These are phyloP conservation scores for Tricholoma bakamatsutake DNA, from an alignment of 768 basidiomycete species.

Conservation along the genomic window DNA sequence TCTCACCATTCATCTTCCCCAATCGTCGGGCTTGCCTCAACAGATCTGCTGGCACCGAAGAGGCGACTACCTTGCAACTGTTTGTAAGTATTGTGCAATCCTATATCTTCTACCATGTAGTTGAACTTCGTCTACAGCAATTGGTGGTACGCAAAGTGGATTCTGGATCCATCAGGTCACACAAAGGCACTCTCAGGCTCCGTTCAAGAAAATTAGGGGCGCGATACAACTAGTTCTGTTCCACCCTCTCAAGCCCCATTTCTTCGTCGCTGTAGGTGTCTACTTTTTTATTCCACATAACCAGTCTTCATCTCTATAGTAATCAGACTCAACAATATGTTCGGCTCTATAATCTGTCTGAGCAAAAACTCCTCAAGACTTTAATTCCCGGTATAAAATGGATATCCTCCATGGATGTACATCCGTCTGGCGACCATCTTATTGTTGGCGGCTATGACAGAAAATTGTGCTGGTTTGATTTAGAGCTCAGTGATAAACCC, in stretches of 20 bases:
- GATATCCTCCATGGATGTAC: slow-evolving; percentile 97
- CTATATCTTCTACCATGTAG: slow-evolving; percentile 3
- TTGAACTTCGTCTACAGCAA: slow-evolving; percentile 34
- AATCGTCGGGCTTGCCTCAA: slow-evolving; percentile 63
- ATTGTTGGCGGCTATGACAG: slow-evolving; percentile 98
- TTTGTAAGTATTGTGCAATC: slow-evolving; percentile 57
- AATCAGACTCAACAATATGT: slow-evolving; percentile 92
- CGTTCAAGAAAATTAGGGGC: slow-evolving; percentile 95
- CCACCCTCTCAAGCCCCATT: slow-evolving; percentile 91
- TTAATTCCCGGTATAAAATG: slow-evolving; percentile 90
- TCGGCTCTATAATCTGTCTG: slow-evolving; percentile 89
- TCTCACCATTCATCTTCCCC: slow-evolving; percentile 56
- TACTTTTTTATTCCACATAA: slow-evolving; percentile 1
- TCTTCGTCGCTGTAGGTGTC: slow-evolving; percentile 88
- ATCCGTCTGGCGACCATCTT: slow-evolving; percentile 92
- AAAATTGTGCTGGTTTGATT: slow-evolving; percentile 98
- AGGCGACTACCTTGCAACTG: slow-evolving; percentile 94
- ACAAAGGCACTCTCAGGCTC: slow-evolving; percentile 92
- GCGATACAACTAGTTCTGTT: slow-evolving; percentile 86
- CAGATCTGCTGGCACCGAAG: slow-evolving; percentile 90
- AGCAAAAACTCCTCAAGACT: slow-evolving; percentile 92
- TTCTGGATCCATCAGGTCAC: slow-evolving; percentile 97
- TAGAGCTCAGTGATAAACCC: slow-evolving; percentile 93
- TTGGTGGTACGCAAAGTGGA: slow-evolving; percentile 65
- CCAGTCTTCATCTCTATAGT: slow-evolving; percentile 8